Evolutionary conservation across 345 rosid species (phyloP).

Genomic region (Physaria fendleri): DNA sequence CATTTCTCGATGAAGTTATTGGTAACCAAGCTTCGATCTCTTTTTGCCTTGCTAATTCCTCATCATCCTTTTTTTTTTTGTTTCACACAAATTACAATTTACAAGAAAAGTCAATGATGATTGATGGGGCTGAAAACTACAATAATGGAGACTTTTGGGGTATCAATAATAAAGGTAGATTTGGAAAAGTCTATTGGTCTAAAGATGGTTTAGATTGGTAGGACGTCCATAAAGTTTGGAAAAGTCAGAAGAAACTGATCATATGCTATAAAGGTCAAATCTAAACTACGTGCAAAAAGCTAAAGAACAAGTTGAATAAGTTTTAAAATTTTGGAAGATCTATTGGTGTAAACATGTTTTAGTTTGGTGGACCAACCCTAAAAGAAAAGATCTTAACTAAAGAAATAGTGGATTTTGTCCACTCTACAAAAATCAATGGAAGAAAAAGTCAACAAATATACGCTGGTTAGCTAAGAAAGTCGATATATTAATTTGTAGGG

Average conservation of each 20-base stretch:
- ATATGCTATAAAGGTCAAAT: neutral
- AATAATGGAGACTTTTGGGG: neutral
- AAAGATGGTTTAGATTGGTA: constrained; percentile 14
- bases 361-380: constrained; percentile 1
- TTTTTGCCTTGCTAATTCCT: constrained; percentile 38
- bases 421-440: neutral
- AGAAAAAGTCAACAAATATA: neutral
- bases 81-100: neutral
- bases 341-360: neutral
- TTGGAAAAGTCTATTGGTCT: constrained; percentile 1
- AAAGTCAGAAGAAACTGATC: neutral
- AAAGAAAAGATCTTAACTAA: neutral
- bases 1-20: constrained; percentile 63
- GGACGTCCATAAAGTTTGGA: neutral
- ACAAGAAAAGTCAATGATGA: neutral
- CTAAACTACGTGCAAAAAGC: neutral
- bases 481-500: neutral
- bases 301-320: neutral
- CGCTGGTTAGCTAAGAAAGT: neutral
- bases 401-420: constrained; percentile 1
- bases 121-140: neutral
- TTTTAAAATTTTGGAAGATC: neutral
- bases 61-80: constrained; percentile 24
- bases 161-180: neutral
- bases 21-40: constrained; percentile 63